Conservation (phyloP, 2,329 filamentous ascomycete species). For the Biscogniauxia mediterranea region DNA sequence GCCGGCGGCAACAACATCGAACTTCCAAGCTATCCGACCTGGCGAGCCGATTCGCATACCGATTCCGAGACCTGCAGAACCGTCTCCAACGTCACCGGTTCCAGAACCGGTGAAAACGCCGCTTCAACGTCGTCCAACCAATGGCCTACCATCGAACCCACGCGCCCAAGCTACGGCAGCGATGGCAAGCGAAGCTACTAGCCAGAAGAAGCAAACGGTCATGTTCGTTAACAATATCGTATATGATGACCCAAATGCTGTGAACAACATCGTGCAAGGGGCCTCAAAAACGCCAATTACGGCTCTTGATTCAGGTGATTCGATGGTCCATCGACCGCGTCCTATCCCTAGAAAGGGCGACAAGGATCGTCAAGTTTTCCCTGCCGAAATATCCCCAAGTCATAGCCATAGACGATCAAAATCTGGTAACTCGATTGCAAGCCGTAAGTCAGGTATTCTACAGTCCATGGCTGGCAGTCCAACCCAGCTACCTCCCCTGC, state of each 20-base stretch:
- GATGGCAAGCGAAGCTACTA: slow-evolving; percentile 27
- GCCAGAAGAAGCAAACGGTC: slow-evolving; percentile 44
- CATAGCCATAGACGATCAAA: slow-evolving; percentile 46
- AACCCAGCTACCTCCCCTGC: slow-evolving; percentile 51
- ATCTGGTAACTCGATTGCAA: slow-evolving; percentile 47
- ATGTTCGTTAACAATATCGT: slow-evolving; percentile 57
- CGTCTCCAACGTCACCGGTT: slow-evolving; percentile 27
- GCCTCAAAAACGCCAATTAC: slow-evolving; percentile 34
- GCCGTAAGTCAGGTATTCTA: slow-evolving; percentile 44
- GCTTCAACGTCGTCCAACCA: slow-evolving; percentile 44
- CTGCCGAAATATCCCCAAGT: slow-evolving; percentile 41
- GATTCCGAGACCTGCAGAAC: slow-evolving; percentile 34
- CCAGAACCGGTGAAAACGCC: slow-evolving; percentile 38
- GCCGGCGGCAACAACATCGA: slow-evolving; percentile 6
- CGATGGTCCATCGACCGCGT: slow-evolving; percentile 54
- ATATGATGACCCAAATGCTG: slow-evolving; percentile 50
- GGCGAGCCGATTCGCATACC: slow-evolving; percentile 33
- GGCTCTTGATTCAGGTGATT: slow-evolving; percentile 31
- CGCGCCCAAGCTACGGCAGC: slow-evolving; percentile 36
- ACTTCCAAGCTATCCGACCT: slow-evolving; percentile 27
- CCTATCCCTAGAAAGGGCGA: slow-evolving; percentile 52
- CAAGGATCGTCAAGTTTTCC: slow-evolving; percentile 47
- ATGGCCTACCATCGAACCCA: slow-evolving; percentile 49
- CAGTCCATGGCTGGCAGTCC: slow-evolving; percentile 44
- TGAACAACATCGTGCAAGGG: slow-evolving; percentile 49